These are phyloP conservation scores for Cyclocybe aegerita DNA, from an alignment of 768 basidiomycete genomes.

Conservation along the genomic window DNA sequence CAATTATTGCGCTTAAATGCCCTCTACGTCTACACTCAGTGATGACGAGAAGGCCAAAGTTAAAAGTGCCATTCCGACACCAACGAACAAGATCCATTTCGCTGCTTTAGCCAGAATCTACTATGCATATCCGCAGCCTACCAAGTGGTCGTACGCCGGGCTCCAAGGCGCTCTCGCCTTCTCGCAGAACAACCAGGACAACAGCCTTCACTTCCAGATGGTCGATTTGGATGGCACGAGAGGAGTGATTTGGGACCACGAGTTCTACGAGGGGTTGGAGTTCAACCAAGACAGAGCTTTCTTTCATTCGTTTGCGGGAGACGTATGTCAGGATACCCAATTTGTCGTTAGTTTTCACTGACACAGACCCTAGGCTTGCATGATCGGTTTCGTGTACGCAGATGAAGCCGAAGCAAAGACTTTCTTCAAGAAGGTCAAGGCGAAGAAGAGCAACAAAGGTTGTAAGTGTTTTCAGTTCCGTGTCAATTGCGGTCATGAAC, in stretches of 20 bases:
- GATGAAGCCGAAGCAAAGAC: slow-evolving; percentile 82
- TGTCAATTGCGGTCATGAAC: neutral
- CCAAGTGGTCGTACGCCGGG: slow-evolving; percentile 85
- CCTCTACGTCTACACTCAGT: slow-evolving; percentile 66
- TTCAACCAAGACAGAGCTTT: slow-evolving; percentile 83
- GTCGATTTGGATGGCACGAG: slow-evolving; percentile 84
- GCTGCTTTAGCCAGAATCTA: slow-evolving; percentile 90
- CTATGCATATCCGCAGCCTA: slow-evolving; percentile 77
- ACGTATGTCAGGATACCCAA: slow-evolving; percentile 58
- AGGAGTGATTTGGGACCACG: slow-evolving; percentile 92
- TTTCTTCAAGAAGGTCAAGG: slow-evolving; percentile 82
- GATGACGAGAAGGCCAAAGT: slow-evolving; percentile 78
- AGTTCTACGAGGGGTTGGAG: slow-evolving; percentile 80
- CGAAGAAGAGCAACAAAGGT: slow-evolving; percentile 59
- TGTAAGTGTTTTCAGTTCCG: slow-evolving; percentile 31
- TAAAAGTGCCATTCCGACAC: slow-evolving; percentile 55
- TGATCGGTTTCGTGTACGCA: slow-evolving; percentile 89
- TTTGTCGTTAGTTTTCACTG: slow-evolving; percentile 6
- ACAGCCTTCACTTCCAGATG: slow-evolving; percentile 65
- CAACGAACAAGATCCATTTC: slow-evolving; percentile 70
- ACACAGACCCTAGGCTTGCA: slow-evolving; percentile 66
- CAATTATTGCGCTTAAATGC: slow-evolving; percentile 45
- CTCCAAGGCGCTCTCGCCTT: slow-evolving; percentile 85
- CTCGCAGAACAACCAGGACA: slow-evolving; percentile 56
- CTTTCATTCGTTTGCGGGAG: slow-evolving; percentile 91